Evolutionary conservation across 1,139 yeast genomes (phyloP), one percentile per base, ranked within the genome.

Genomic region (Pichia inconspicua): DNA sequence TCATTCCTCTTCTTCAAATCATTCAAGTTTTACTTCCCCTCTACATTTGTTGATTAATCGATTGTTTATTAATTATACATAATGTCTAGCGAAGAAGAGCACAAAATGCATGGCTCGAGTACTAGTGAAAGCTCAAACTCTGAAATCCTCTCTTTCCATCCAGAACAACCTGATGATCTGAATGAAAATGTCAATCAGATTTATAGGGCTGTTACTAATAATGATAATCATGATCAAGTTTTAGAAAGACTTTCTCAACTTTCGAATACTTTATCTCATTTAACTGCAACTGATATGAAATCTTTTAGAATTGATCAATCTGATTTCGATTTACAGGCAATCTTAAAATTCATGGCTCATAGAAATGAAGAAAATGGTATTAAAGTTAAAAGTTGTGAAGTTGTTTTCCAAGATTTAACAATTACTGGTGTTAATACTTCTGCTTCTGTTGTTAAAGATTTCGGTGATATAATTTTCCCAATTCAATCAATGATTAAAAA

Each of bases 361-460:
- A 55, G 61, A 15, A 59, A 73, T 2, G 58, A 61, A 35, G 70
- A 70, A 40, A 73, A 75, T 55, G 80, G 80, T 25, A 68, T 77
- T 30, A 68, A 69, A 41, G 58, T 67, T 34, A 69, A 78, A 52
- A 62, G 66, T 25, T 65, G 77, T 9, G 82, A 82, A 51, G 69
- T 78, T 9, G 63, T 71, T 2, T 66, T 77, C 50, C 69, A 71
- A 55, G 68, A 74, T 52, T 65, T 78, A 15, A 60, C 69, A 3
- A 75, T 77, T 10, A 62, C 58, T 43, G 84, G 82, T 52, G 63
- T 66, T 36, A 81, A 78, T 58, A 68, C 74, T 27, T 63, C 76
- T 2, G 70, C 74, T 37, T 63, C 78, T 5, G 69, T 72, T 51
- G 73, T 72, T 31, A 67, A 69, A 14, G 77, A 81, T 15, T 73